Conservation (phyloP, 495 filamentous ascomycete species). For the Podospora bellae-mahoneyi region DNA sequence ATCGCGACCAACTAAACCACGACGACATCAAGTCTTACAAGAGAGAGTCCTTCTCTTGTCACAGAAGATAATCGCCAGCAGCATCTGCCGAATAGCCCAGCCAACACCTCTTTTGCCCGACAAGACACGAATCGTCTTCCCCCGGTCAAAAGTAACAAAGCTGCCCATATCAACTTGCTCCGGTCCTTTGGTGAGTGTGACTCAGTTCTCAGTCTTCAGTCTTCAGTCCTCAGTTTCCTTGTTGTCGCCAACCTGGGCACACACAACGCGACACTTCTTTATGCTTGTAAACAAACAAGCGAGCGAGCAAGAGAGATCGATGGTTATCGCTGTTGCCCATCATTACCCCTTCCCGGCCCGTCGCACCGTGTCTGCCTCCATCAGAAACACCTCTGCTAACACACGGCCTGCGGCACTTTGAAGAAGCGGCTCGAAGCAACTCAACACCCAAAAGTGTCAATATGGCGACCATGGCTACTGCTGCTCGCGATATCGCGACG, state of each 20-base stretch:
- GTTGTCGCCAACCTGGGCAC: not conserved
- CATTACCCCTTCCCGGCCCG: conserved; percentile 13
- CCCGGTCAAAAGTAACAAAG: conserved; percentile 25
- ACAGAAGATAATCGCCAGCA: conserved; percentile 50
- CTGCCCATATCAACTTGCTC: conserved; percentile 25
- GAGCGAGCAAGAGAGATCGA: not conserved
- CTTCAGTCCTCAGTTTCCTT: not conserved
- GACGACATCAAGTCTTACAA: conserved; percentile 33
- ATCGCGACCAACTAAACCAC: conserved; percentile 38
- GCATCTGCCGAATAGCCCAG: conserved; percentile 33
- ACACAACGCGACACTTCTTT: not conserved
- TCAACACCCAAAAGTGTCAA: conserved; percentile 35
- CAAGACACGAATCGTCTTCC: conserved; percentile 8
- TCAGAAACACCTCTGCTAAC: conserved; percentile 21
- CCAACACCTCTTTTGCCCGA: conserved; percentile 34
- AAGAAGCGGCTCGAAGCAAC: conserved; percentile 50
- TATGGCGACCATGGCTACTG: conserved; percentile 61
- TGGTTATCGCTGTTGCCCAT: conserved; percentile 10
- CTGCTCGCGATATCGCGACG: conserved; percentile 69
- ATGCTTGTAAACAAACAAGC: not conserved
- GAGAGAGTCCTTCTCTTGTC: conserved; percentile 53
- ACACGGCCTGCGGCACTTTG: conserved; percentile 24
- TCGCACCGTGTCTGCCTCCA: conserved; percentile 23
- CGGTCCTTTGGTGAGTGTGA: conserved; percentile 25
- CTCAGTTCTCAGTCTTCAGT: conserved; percentile 11